phyloP scores from a whole-genome alignment of 2,329 filamentous ascomycete genomes.

The Diaporthe destruens region DNA sequence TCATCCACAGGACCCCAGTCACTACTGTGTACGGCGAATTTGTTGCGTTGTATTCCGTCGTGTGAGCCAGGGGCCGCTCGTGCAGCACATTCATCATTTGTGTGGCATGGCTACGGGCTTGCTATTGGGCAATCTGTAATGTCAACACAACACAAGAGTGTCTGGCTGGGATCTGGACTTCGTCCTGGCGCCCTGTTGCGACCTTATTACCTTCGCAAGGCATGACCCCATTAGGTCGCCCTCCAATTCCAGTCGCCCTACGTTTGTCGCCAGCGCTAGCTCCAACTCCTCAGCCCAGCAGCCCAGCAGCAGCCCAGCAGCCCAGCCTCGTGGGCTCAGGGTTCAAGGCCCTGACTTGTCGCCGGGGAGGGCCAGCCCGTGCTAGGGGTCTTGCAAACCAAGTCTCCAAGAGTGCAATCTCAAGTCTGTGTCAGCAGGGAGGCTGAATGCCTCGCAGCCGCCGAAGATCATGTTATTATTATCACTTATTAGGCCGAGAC shows the following conservation, averaged over 20 bases:
- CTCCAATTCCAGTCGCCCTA: constrained; percentile 28
- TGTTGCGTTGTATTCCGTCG: background rate
- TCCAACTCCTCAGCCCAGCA: background rate
- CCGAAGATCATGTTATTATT: background rate
- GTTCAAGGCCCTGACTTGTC: constrained; percentile 13
- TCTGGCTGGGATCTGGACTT: background rate
- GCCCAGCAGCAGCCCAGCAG: background rate
- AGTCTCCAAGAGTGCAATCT: constrained; percentile 14
- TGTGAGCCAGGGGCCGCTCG: background rate
- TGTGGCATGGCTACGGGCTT: background rate
- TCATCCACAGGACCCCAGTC: background rate
- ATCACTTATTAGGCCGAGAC: constrained; percentile 14
- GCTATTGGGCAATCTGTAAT: background rate
- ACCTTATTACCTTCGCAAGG: constrained; percentile 24
- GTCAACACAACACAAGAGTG: background rate
- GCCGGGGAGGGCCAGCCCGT: constrained; percentile 2
- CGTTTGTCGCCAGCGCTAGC: constrained; percentile 30
- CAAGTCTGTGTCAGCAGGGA: constrained; percentile 18
- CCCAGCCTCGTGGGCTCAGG: constrained; percentile 31
- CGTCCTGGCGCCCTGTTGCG: constrained; percentile 1
- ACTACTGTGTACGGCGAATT: background rate
- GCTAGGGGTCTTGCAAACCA: constrained; percentile 6
- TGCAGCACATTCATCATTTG: background rate
- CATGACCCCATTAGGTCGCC: constrained; percentile 13
- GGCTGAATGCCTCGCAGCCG: constrained; percentile 4